phyloP scores from a whole-genome alignment of 1,284 basidiomycete species.

The Sporisorium sorghi region DNA sequence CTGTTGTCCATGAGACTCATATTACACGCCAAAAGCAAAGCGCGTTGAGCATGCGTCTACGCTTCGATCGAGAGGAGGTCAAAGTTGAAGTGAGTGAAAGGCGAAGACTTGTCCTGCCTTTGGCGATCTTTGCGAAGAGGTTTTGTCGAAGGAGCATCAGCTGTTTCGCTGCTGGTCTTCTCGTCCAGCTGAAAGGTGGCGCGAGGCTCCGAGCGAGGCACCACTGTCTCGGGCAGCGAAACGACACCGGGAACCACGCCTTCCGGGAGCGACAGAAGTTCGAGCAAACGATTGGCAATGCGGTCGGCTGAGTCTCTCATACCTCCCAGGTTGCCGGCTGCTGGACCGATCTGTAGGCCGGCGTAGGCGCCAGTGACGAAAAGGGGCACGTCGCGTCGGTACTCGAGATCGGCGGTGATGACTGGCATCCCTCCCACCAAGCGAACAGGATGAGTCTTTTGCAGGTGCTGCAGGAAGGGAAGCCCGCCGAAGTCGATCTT shows the following conservation, averaged over 20 bases:
- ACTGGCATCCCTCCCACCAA: conserved; percentile 64
- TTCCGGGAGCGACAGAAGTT: conserved; percentile 28
- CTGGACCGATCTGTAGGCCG: conserved; percentile 67
- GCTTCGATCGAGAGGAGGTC: conserved; percentile 44
- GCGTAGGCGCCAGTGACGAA: conserved; percentile 68
- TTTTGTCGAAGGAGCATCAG: neutral
- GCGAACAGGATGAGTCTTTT: conserved; percentile 51
- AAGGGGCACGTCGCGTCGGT: conserved; percentile 60
- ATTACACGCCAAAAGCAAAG: no score
- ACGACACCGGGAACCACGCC: conserved; percentile 13
- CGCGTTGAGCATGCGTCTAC: no score
- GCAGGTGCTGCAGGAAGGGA: conserved; percentile 56
- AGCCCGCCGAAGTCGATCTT: conserved; percentile 53
- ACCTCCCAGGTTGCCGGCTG: conserved; percentile 68
- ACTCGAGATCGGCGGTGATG: conserved; percentile 67
- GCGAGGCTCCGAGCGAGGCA: neutral
- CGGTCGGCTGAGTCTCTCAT: conserved; percentile 69
- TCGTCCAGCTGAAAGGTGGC: neutral
- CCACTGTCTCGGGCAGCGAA: conserved; percentile 17
- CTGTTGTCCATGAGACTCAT: no score
- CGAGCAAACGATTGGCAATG: conserved; percentile 59
- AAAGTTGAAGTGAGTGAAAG: conserved; percentile 47
- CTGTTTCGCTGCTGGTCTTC: neutral
- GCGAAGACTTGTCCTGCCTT: conserved; percentile 1
- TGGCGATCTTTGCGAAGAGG: neutral